A percentile compares a stretch with the other conserved stretches of the same genome.
phyloP scores from a whole-genome alignment of 1,284 basidiomycete genomes.

The Fistulina hepatica region DNA sequence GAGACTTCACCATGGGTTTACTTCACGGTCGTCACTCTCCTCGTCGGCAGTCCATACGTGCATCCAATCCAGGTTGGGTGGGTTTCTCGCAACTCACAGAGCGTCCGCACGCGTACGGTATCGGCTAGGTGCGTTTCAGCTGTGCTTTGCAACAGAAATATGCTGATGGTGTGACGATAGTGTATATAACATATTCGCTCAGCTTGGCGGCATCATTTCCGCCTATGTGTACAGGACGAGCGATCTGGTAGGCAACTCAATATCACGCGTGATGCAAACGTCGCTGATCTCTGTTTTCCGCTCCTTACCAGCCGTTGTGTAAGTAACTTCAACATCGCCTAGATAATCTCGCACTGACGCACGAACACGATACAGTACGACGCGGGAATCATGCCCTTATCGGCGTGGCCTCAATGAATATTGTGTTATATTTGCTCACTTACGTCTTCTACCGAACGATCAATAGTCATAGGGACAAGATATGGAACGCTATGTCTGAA shows the following conservation, averaged over 20 bases:
- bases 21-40: conserved; percentile 42
- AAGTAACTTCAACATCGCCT: neutral
- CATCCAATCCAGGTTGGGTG: conserved; percentile 46
- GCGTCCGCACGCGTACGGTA: conserved; percentile 35
- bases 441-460: conserved; percentile 45
- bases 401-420: conserved; percentile 33
- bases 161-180: conserved; percentile 5
- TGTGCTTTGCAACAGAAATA: too few species aligned
- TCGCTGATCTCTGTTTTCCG: conserved; percentile 25
- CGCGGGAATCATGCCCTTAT: conserved; percentile 37
- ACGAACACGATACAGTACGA: conserved; percentile 25
- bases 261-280: conserved; percentile 37
- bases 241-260: conserved; percentile 36
- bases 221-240: conserved; percentile 34
- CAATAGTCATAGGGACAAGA: conserved; percentile 39
- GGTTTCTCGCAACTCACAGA: conserved; percentile 50
- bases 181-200: conserved; percentile 56
- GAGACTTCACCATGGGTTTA: conserved; percentile 51
- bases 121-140: too few species aligned
- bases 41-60: conserved; percentile 40
- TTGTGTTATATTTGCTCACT: conserved; percentile 39
- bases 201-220: conserved; percentile 15
- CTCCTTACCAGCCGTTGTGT: neutral
- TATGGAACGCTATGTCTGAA: conserved; percentile 40
- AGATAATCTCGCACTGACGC: conserved; percentile 1